Conservation (phyloP, 2,329 filamentous ascomycete species). For the Teratosphaeria epicoccoides region DNA sequence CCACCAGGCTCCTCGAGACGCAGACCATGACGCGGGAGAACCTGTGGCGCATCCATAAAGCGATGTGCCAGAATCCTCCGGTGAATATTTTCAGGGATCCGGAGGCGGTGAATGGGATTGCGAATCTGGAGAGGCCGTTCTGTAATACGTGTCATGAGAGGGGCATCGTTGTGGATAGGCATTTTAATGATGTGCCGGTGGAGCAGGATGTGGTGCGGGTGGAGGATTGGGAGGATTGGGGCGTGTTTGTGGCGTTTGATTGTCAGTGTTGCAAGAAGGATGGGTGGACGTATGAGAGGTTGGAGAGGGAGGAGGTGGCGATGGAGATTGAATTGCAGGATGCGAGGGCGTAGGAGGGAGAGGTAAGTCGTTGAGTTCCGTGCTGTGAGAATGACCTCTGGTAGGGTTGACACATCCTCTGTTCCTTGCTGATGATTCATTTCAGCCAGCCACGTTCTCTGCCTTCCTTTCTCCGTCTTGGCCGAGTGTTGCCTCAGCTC, state of each 20-base stretch:
- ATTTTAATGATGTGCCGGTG: neutral
- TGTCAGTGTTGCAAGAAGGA: conserved; percentile 1
- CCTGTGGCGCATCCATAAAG: neutral
- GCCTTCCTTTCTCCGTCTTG: conserved; percentile 31
- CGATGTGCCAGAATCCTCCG: neutral
- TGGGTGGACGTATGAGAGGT: neutral
- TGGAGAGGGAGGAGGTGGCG: neutral
- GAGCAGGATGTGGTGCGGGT: neutral
- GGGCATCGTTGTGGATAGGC: neutral
- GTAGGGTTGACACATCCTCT: neutral
- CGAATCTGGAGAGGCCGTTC: neutral
- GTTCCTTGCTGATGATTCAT: neutral
- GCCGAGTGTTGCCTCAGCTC: conserved; percentile 31
- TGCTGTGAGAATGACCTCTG: neutral
- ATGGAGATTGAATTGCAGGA: neutral
- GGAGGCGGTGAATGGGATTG: neutral
- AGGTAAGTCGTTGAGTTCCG: conserved; percentile 1
- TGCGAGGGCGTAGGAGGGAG: neutral
- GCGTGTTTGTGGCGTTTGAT: conserved; percentile 1
- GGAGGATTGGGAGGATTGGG: neutral
- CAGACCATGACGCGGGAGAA: neutral
- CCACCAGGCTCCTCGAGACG: neutral
- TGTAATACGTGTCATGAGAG: neutral
- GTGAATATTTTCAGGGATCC: neutral
- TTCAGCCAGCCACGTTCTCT: conserved; percentile 34